These are phyloP conservation scores for Borovskyia barvae DNA, from an alignment of 208 protist genomes.

Conservation along the genomic window DNA sequence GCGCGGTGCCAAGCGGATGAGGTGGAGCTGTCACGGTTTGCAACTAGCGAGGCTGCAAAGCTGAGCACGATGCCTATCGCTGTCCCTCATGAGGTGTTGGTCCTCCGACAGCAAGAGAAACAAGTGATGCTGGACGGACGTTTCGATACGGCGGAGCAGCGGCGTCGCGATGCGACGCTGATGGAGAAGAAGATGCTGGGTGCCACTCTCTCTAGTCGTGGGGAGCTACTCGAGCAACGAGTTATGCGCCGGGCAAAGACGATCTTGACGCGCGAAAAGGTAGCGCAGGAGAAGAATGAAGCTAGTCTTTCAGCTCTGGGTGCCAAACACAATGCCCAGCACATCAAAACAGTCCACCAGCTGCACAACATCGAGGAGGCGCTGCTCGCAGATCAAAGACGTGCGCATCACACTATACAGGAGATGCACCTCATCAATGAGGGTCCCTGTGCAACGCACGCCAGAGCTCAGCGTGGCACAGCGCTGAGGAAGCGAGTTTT, in stretches of 20 bases:
- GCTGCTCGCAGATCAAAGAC: constrained; percentile 53
- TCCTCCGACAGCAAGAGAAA: constrained; percentile 30
- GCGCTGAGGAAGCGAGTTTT: constrained; percentile 44
- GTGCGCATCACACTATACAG: constrained; percentile 32
- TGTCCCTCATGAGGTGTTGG: constrained; percentile 21
- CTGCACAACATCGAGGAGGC: constrained; percentile 49
- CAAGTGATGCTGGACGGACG: constrained; percentile 27
- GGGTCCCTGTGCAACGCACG: constrained; percentile 19
- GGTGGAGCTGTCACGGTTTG: constrained; percentile 46
- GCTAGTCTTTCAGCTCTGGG: constrained; percentile 10
- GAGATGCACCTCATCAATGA: constrained; percentile 20
- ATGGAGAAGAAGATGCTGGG: constrained; percentile 1
- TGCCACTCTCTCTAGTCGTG: constrained; percentile 1
- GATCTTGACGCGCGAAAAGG: constrained; percentile 9
- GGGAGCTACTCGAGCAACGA: constrained; percentile 14
- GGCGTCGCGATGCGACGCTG: constrained; percentile 18
- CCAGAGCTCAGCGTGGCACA: constrained; percentile 41
- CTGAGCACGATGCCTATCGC: constrained; percentile 35
- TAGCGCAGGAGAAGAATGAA: constrained; percentile 17
- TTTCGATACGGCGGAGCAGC: constrained; percentile 32
- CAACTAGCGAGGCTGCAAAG: constrained; percentile 15
- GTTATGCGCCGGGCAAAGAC: constrained; percentile 6
- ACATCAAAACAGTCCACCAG: constrained; percentile 18
- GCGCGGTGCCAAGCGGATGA: constrained; percentile 33
- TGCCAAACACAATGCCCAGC: background rate